These are phyloP conservation scores for Cenococcum geophilum DNA, from an alignment of 495 filamentous ascomycete species.

Conservation along the genomic window DNA sequence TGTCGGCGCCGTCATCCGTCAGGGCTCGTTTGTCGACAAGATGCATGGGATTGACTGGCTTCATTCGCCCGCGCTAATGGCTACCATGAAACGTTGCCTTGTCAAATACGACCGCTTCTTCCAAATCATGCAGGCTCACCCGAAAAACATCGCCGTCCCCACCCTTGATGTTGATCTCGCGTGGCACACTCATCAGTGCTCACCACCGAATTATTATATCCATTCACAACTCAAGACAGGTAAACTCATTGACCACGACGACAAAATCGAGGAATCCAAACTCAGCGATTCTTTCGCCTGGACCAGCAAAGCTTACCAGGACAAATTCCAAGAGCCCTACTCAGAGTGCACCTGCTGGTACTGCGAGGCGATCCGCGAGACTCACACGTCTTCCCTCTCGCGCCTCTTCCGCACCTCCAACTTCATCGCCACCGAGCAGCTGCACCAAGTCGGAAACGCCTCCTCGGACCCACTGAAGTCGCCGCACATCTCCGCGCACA, in stretches of 20 bases:
- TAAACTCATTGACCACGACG: constrained; percentile 74
- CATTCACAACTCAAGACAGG: constrained; percentile 40
- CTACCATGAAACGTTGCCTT: constrained; percentile 61
- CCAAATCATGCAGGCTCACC: constrained; percentile 53
- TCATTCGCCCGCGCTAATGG: constrained; percentile 54
- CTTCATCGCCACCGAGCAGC: constrained; percentile 43
- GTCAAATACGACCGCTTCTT: constrained; percentile 66
- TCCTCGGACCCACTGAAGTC: constrained; percentile 47
- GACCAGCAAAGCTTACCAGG: constrained; percentile 64
- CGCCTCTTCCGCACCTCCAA: constrained; percentile 26
- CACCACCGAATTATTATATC: constrained; percentile 54
- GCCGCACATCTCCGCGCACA: constrained; percentile 70
- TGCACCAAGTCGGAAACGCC: constrained; percentile 49
- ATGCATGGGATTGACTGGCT: constrained; percentile 75
- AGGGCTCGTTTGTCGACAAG: constrained; percentile 72
- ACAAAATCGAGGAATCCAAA: constrained; percentile 63
- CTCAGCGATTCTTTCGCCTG: constrained; percentile 62
- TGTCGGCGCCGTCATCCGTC: constrained; percentile 68
- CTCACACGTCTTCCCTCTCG: constrained; percentile 47
- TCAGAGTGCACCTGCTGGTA: constrained; percentile 85
- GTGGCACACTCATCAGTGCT: constrained; percentile 65
- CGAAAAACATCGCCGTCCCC: constrained; percentile 57
- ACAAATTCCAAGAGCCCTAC: constrained; percentile 57
- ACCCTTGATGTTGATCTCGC: constrained; percentile 79
- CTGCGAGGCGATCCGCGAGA: constrained; percentile 68